Conservation (phyloP, 2,329 filamentous ascomycete species). For the Colletotrichum neosansevieriae region DNA sequence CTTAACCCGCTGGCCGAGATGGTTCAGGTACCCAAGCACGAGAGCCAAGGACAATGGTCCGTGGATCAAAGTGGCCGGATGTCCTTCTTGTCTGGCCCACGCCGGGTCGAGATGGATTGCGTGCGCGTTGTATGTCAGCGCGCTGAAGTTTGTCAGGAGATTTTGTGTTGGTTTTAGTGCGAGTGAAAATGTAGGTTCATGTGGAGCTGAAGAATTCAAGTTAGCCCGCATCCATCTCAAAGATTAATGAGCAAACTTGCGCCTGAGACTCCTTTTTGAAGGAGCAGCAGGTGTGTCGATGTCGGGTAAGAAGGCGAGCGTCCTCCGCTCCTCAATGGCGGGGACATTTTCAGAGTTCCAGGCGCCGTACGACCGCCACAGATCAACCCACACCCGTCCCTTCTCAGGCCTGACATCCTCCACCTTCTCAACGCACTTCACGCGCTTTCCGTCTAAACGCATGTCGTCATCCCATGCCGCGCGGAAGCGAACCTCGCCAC, state of each 20-base stretch:
- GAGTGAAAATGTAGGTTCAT: constrained; percentile 50
- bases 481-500: constrained; percentile 75
- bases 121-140: constrained; percentile 93
- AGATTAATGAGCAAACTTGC: constrained; percentile 42
- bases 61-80: constrained; percentile 83
- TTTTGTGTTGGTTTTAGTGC: constrained; percentile 73
- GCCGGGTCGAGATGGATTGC: constrained; percentile 84
- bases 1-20: constrained; percentile 53
- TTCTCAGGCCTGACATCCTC: constrained; percentile 50
- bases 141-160: constrained; percentile 90
- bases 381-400: constrained; percentile 62
- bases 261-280: constrained; percentile 44
- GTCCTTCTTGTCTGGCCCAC: constrained; percentile 80
- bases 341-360: constrained; percentile 31
- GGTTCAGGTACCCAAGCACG: constrained; percentile 74
- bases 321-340: constrained; percentile 61
- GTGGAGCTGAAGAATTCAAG: constrained; percentile 46
- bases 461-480: constrained; percentile 47
- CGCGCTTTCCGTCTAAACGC: constrained; percentile 53
- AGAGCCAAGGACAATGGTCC: constrained; percentile 85
- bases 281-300: constrained; percentile 34
- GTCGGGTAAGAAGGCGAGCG: constrained; percentile 64
- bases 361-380: constrained; percentile 59
- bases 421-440: constrained; percentile 61
- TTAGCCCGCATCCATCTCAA: background rate